phyloP scores from a whole-genome alignment of 176 grass and related monocot species.

The Dendrocalamus sinicus region DNA sequence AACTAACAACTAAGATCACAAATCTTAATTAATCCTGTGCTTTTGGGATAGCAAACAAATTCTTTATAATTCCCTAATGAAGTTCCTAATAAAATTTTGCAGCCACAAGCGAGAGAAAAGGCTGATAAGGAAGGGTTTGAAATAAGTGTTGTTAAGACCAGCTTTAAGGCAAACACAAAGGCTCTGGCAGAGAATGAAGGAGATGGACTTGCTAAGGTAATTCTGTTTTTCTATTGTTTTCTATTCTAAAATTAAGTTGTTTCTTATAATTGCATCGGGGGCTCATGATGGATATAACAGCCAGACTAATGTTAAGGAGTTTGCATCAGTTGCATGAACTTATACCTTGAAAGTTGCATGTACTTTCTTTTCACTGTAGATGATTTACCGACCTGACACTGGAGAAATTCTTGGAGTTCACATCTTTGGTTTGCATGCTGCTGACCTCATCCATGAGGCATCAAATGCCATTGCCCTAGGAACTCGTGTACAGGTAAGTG shows the following conservation, averaged over 20 bases:
- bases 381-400: conserved; percentile 85
- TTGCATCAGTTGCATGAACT: not conserved
- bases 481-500: conserved; percentile 66
- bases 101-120: conserved; percentile 77
- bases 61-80: not conserved
- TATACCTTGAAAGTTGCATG: conserved; percentile 15
- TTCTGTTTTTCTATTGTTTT: not conserved
- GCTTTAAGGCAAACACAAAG: conserved; percentile 98
- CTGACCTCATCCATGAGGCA: conserved; percentile 84
- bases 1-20: not conserved
- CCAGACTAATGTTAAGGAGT: not conserved
- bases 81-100: conserved; percentile 17
- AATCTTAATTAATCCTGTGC: not conserved
- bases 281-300: not conserved
- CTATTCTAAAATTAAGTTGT: not conserved
- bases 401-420: conserved; percentile 95
- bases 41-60: not conserved
- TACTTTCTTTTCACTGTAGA: conserved; percentile 39
- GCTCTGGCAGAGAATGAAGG: conserved; percentile 98
- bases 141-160: conserved; percentile 86
- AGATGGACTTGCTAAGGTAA: conserved; percentile 71
- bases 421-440: conserved; percentile 91
- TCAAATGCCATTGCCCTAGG: conserved; percentile 89
- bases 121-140: conserved; percentile 89
- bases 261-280: not conserved